These are phyloP conservation scores for Eucalyptus microcorys DNA, from an alignment of 345 rosid genomes.

Conservation along the genomic window DNA sequence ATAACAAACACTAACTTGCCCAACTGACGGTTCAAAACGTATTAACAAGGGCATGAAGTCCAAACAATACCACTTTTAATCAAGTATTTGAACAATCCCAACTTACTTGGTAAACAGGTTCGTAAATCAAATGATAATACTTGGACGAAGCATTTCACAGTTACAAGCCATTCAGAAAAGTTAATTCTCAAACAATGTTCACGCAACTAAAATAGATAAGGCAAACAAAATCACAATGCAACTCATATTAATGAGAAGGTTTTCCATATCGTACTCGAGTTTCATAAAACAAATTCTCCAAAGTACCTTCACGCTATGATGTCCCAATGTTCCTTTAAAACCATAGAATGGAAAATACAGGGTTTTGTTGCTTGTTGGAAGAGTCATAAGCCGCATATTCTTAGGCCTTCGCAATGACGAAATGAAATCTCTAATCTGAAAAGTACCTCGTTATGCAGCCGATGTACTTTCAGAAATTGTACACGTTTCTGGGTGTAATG, in stretches of 20 bases:
- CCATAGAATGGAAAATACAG: background rate
- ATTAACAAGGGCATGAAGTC: background rate
- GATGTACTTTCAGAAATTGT: background rate
- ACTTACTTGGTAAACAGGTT: background rate
- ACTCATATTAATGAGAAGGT: background rate
- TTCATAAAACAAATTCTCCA: background rate
- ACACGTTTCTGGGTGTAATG: background rate
- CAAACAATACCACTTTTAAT: background rate
- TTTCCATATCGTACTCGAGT: background rate
- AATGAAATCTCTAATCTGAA: background rate
- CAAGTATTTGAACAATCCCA: background rate
- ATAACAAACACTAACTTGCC: background rate
- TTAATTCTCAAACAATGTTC: no score
- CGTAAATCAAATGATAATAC: background rate
- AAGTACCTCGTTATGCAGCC: background rate
- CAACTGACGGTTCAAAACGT: background rate
- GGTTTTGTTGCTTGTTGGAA: background rate
- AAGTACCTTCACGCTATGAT: background rate
- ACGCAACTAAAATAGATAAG: background rate
- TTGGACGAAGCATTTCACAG: background rate
- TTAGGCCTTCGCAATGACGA: background rate
- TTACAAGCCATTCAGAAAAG: background rate
- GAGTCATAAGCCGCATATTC: background rate
- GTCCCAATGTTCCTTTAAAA: background rate
- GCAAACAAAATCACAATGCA: background rate